Conservation (phyloP, 768 basidiomycete species). For the Lentinula detonsa region DNA sequence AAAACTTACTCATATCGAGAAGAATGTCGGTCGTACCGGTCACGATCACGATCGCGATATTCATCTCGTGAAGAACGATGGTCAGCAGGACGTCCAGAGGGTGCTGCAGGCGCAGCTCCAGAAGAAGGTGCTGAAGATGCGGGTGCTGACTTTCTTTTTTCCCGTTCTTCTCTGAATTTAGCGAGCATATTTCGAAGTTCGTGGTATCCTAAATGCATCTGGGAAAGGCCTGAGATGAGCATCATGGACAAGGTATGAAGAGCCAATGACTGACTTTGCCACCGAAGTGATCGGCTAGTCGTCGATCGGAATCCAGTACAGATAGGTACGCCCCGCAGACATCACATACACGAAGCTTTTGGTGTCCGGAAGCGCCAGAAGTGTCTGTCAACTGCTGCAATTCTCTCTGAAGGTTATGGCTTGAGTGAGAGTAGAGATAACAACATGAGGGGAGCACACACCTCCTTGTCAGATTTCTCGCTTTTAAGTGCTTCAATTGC, state of each 20-base stretch:
- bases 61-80: slow-evolving; percentile 56
- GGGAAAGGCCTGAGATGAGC: slow-evolving; percentile 16
- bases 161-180: slow-evolving; percentile 88
- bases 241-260: background rate
- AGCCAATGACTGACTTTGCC: slow-evolving; percentile 70
- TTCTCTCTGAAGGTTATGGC: slow-evolving; percentile 56
- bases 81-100: slow-evolving; percentile 42
- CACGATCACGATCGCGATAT: slow-evolving; percentile 60
- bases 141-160: slow-evolving; percentile 65
- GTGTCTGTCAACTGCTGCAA: slow-evolving; percentile 95
- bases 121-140: slow-evolving; percentile 31
- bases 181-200: slow-evolving; percentile 91
- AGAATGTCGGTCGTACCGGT: slow-evolving; percentile 64
- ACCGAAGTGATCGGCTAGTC: slow-evolving; percentile 98
- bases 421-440: slow-evolving; percentile 4
- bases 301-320: slow-evolving; percentile 95
- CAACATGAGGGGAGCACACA: slow-evolving; percentile 23
- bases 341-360: slow-evolving; percentile 99
- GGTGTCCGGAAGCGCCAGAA: slow-evolving; percentile 98
- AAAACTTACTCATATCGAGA: slow-evolving; percentile 66
- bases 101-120: slow-evolving; percentile 22
- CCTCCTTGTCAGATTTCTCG: slow-evolving; percentile 96
- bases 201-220: slow-evolving; percentile 99
- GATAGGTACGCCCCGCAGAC: slow-evolving; percentile 99
- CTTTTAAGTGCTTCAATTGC: slow-evolving; percentile 97